Evolutionary conservation across 1,284 basidiomycete genomes (phyloP).

Genomic region (Irpex rosettiformis): DNA sequence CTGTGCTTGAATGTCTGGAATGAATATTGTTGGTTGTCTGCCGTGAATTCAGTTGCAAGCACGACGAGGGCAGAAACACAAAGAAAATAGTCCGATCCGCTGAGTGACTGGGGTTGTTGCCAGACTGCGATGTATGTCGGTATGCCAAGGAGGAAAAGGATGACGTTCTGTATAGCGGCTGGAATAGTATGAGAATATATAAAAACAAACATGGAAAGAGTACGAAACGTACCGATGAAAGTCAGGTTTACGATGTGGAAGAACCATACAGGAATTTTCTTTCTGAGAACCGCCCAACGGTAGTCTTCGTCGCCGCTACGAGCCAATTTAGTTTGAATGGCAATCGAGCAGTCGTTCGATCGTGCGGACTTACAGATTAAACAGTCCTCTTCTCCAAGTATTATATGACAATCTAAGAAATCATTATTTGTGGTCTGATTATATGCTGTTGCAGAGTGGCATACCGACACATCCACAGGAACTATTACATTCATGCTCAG

Average conservation of each 20-base stretch:
- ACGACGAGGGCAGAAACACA: constrained; percentile 55
- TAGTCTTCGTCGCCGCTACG: constrained; percentile 81
- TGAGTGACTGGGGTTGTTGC: constrained; percentile 54
- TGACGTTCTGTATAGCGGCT: constrained; percentile 75
- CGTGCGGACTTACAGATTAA: constrained; percentile 65
- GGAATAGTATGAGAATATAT: background rate
- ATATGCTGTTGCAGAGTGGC: constrained; percentile 6
- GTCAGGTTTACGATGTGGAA: constrained; percentile 82
- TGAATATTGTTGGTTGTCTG: constrained; percentile 90
- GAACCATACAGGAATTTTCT: constrained; percentile 59
- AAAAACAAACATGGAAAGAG: background rate
- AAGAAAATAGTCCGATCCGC: constrained; percentile 65
- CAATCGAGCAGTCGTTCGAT: too few species aligned
- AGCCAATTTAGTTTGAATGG: too few species aligned
- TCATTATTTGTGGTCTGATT: background rate
- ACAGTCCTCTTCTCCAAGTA: constrained; percentile 82
- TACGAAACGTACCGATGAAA: constrained; percentile 62
- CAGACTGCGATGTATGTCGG: constrained; percentile 53
- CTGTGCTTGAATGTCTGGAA: constrained; percentile 81
- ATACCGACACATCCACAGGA: constrained; percentile 66
- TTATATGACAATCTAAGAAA: constrained; percentile 71
- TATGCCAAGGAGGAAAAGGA: constrained; percentile 72
- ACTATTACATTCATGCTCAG: constrained; percentile 27
- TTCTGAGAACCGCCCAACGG: constrained; percentile 80
- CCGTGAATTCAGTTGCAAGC: constrained; percentile 70